These are phyloP conservation scores for Colletotrichum spaethianum DNA, from an alignment of 2,329 filamentous ascomycete species.

Conservation along the genomic window DNA sequence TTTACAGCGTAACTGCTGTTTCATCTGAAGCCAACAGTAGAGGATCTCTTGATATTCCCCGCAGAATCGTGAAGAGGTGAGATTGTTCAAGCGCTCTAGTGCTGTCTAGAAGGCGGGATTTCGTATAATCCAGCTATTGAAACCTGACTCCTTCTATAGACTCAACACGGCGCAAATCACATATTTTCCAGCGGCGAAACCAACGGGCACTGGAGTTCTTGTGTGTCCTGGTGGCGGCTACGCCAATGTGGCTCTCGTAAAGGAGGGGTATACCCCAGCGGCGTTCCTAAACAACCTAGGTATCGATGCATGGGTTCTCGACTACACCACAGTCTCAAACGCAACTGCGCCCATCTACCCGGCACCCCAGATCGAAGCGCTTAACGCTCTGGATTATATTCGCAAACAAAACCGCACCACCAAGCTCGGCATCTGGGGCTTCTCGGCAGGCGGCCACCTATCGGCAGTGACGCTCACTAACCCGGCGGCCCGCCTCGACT, in stretches of 20 bases:
- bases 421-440: constrained; percentile 46
- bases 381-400: constrained; percentile 42
- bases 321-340: constrained; percentile 41
- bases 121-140: background rate
- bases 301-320: constrained; percentile 44
- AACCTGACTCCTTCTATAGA: constrained; percentile 11
- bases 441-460: constrained; percentile 45
- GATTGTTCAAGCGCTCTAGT: background rate
- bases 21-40: background rate
- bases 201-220: constrained; percentile 41
- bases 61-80: constrained; percentile 19
- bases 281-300: constrained; percentile 40
- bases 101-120: background rate
- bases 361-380: constrained; percentile 40
- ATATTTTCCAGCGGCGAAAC: constrained; percentile 30
- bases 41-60: background rate
- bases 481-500: constrained; percentile 42
- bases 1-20: constrained; percentile 1
- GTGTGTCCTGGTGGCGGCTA: constrained; percentile 43
- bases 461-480: constrained; percentile 44
- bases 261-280: constrained; percentile 41
- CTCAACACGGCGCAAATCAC: constrained; percentile 31
- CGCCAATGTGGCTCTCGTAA: constrained; percentile 34
- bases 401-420: constrained; percentile 36
- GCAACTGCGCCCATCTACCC: constrained; percentile 42